phyloP scores from a whole-genome alignment of 768 basidiomycete genomes.

The Psilocybe cubensis region DNA sequence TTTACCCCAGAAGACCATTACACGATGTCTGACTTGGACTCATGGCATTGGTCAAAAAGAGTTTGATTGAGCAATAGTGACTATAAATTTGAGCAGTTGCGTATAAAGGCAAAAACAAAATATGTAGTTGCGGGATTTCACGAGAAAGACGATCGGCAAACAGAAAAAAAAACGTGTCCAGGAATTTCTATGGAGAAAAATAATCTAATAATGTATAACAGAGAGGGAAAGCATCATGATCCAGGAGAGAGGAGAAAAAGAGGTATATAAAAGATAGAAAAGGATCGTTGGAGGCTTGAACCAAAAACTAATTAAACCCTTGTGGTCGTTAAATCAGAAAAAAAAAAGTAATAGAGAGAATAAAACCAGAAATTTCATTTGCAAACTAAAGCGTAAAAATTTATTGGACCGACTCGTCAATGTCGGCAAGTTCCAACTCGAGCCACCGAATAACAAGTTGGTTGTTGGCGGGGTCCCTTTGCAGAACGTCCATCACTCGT shows the following conservation, averaged over 20 bases:
- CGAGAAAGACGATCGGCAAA: no score
- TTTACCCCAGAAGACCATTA: no score
- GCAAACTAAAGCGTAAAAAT: not conserved
- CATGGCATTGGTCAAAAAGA: no score
- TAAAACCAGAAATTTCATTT: not conserved
- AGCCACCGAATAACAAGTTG: slow-evolving; percentile 51
- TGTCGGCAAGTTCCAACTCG: slow-evolving; percentile 45
- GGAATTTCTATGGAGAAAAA: not conserved
- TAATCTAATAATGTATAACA: not conserved
- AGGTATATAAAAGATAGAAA: not conserved
- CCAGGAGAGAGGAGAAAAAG: not conserved
- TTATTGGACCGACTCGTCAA: slow-evolving; percentile 16
- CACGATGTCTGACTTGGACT: no score
- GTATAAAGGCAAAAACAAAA: no score
- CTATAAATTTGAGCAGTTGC: no score
- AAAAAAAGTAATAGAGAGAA: not conserved
- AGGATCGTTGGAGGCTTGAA: not conserved
- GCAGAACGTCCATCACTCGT: slow-evolving; percentile 57
- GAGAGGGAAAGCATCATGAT: not conserved
- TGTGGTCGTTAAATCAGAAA: not conserved
- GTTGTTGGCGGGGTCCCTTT: slow-evolving; percentile 31
- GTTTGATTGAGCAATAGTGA: no score
- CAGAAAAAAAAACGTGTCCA: not conserved
- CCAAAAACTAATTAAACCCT: not conserved
- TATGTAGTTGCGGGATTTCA: no score